Evolutionary conservation across 2,329 filamentous ascomycete species (phyloP).

Genomic region (Trichoderma harzianum): DNA sequence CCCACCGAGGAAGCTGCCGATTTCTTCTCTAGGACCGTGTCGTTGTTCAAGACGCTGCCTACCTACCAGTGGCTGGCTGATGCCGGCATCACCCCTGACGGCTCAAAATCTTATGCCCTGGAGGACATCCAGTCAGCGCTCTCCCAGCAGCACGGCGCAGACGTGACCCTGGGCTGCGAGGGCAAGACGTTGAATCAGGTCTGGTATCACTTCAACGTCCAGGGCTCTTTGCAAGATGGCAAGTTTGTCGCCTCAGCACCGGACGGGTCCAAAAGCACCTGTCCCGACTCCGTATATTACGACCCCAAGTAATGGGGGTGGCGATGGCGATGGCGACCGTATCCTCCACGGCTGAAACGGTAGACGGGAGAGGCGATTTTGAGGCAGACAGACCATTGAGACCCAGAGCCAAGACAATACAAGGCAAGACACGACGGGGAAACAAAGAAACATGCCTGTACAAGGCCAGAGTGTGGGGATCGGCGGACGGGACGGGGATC

Average conservation of each 20-base stretch:
- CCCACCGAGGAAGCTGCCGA: conserved; percentile 63
- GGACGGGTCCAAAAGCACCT: conserved; percentile 58
- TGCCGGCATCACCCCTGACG: conserved; percentile 57
- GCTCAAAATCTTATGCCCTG: conserved; percentile 55
- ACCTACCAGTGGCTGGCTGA: conserved; percentile 60
- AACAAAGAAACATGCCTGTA: neutral
- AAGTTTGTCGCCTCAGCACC: conserved; percentile 54
- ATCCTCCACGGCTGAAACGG: neutral
- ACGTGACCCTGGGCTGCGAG: conserved; percentile 57
- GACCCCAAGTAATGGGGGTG: conserved; percentile 28
- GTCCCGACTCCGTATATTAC: conserved; percentile 65
- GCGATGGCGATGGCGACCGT: neutral
- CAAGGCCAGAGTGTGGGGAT: conserved; percentile 4
- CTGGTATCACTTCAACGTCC: conserved; percentile 63
- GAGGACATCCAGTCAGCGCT: conserved; percentile 58
- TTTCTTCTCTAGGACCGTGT: conserved; percentile 64
- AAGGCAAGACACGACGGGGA: neutral
- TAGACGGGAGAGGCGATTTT: neutral
- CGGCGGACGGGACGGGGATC: neutral
- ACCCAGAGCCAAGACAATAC: neutral
- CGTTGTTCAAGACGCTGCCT: conserved; percentile 63
- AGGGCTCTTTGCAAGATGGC: conserved; percentile 56
- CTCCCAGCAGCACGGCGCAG: conserved; percentile 47
- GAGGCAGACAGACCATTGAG: neutral
- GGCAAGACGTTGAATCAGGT: conserved; percentile 47